Percentiles rank a stretch among this genome's conserved stretches.
phyloP scores from a whole-genome alignment of 2,329 filamentous ascomycete genomes.

The Aspergillaceae sp. region DNA sequence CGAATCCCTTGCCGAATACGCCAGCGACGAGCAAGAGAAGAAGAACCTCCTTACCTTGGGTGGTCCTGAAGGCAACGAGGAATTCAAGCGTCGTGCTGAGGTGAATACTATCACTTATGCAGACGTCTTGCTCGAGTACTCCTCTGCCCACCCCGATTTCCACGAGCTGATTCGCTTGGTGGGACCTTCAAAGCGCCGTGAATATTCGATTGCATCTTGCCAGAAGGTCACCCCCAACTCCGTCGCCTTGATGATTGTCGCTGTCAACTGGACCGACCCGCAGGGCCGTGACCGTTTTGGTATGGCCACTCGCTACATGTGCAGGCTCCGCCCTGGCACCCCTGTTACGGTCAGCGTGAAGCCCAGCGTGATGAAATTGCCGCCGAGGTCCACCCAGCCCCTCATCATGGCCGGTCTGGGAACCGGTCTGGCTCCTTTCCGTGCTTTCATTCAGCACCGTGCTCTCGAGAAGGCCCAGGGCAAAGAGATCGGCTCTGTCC shows the following conservation, averaged over 20 bases:
- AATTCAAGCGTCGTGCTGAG: constrained; percentile 87
- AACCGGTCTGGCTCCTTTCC: constrained; percentile 96
- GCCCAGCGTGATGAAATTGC: constrained; percentile 98
- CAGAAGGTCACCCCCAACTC: constrained; percentile 85
- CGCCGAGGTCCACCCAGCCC: constrained; percentile 72
- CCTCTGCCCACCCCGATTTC: constrained; percentile 79
- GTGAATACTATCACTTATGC: constrained; percentile 87
- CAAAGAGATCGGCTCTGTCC: constrained; percentile 84
- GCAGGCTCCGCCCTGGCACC: constrained; percentile 63
- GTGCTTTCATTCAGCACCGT: constrained; percentile 95
- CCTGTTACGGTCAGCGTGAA: constrained; percentile 89
- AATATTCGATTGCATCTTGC: constrained; percentile 98
- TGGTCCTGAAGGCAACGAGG: constrained; percentile 68
- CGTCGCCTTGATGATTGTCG: constrained; percentile 94
- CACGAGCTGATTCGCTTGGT: constrained; percentile 83
- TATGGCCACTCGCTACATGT: constrained; percentile 86
- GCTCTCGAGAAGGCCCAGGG: constrained; percentile 97
- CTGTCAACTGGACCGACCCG: constrained; percentile 89
- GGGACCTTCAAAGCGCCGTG: constrained; percentile 83
- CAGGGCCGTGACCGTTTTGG: constrained; percentile 82
- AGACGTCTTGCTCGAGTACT: constrained; percentile 82
- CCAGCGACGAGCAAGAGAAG: constrained; percentile 73
- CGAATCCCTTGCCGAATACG: constrained; percentile 79
- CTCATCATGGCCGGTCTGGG: constrained; percentile 99
- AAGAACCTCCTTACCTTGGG: constrained; percentile 68